A percentile compares a stretch with the other conserved stretches of the same genome.
phyloP scores from a whole-genome alignment of 2,329 filamentous ascomycete genomes.

The Dactylonectria estremocensis region DNA sequence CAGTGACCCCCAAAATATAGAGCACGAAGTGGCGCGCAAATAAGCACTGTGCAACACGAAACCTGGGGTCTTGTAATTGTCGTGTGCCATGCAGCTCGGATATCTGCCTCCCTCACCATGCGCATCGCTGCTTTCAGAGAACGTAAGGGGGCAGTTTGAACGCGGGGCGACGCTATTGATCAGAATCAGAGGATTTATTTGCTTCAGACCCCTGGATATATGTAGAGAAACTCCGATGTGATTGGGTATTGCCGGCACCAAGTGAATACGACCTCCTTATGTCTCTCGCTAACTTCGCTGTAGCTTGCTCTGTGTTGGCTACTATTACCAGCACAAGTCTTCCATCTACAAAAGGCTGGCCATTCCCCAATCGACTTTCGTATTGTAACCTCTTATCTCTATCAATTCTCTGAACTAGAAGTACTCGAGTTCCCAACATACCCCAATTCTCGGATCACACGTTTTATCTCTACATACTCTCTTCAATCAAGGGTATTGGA shows the following conservation, averaged over 20 bases:
- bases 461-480: not conserved
- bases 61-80: slow-evolving; percentile 10
- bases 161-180: slow-evolving; percentile 21
- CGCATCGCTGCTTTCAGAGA: slow-evolving; percentile 39
- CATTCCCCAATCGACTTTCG: not conserved
- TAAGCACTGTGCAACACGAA: slow-evolving; percentile 18
- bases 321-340: not conserved
- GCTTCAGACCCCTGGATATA: slow-evolving; percentile 9
- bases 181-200: slow-evolving; percentile 28
- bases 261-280: slow-evolving; percentile 16
- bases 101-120: slow-evolving; percentile 41
- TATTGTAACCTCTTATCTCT: not conserved
- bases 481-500: not conserved
- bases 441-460: not conserved
- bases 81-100: slow-evolving; percentile 27
- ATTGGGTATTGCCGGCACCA: slow-evolving; percentile 23
- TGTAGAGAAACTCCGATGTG: not conserved
- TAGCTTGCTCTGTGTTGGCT: not conserved
- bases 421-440: not conserved
- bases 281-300: not conserved
- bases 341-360: slow-evolving; percentile 17
- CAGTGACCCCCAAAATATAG: not conserved
- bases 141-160: slow-evolving; percentile 11
- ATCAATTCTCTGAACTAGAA: not conserved
- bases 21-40: not conserved